Evolutionary conservation across 106 monocot genomes (phyloP).

Genomic region (Phalaenopsis equestris): DNA sequence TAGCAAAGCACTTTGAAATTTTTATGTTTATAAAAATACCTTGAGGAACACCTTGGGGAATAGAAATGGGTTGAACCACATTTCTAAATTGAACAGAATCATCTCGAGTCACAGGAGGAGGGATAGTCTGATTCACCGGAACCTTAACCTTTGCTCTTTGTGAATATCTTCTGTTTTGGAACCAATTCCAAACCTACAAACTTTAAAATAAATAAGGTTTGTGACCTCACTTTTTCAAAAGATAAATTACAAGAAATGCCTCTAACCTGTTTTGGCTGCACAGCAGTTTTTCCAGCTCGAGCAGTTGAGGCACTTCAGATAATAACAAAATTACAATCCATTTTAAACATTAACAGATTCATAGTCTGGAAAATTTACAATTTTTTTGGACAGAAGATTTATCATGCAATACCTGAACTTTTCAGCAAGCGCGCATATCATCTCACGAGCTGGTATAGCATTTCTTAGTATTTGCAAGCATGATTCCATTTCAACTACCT

Average conservation of each 20-base stretch:
- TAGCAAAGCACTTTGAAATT: neutral
- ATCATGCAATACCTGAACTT: slow-evolving; percentile 64
- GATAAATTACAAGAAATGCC: neutral
- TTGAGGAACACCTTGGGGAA: slow-evolving; percentile 46
- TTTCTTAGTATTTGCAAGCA: slow-evolving; percentile 59
- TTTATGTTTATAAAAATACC: slow-evolving; percentile 23
- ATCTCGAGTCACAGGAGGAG: slow-evolving; percentile 35
- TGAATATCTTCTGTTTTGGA: slow-evolving; percentile 93
- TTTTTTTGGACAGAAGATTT: neutral
- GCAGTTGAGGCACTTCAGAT: slow-evolving; percentile 49
- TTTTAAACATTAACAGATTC: neutral
- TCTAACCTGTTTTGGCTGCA: slow-evolving; percentile 85
- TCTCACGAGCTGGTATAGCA: slow-evolving; percentile 59
- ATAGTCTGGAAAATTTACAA: neutral
- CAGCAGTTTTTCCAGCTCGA: slow-evolving; percentile 60
- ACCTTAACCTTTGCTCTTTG: slow-evolving; percentile 55
- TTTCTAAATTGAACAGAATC: slow-evolving; percentile 34
- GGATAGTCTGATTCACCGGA: slow-evolving; percentile 38
- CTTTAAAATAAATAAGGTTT: slow-evolving; percentile 8
- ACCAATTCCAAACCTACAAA: slow-evolving; percentile 98
- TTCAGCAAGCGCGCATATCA: slow-evolving; percentile 60
- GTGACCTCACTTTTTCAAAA: neutral
- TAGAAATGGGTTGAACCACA: slow-evolving; percentile 23
- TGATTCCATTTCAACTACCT: slow-evolving; percentile 71
- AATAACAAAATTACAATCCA: neutral